These are phyloP conservation scores for Xylariaceae sp. DNA, from an alignment of 2,329 filamentous ascomycete genomes.

Conservation along the genomic window DNA sequence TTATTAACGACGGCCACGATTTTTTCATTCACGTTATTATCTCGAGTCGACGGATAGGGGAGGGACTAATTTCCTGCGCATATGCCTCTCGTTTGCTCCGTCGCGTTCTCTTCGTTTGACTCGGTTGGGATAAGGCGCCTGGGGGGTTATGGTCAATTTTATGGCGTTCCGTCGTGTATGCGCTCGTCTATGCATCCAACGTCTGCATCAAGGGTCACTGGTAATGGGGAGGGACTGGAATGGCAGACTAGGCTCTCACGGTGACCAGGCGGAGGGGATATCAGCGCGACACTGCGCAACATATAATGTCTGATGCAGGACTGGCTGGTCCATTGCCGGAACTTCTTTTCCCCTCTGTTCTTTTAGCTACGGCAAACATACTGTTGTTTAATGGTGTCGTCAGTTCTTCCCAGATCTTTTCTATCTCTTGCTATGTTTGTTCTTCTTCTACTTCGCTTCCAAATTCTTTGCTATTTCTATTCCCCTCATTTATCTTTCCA, in stretches of 20 bases:
- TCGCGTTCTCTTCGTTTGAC: slow-evolving; percentile 25
- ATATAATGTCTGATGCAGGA: slow-evolving; percentile 38
- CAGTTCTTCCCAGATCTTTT: slow-evolving; percentile 17
- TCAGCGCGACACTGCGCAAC: slow-evolving; percentile 30
- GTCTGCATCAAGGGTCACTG: slow-evolving; percentile 34
- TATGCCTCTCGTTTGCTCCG: slow-evolving; percentile 39
- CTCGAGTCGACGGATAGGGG: slow-evolving; percentile 24
- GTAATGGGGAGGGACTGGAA: slow-evolving; percentile 30
- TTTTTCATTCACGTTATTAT: slow-evolving; percentile 35
- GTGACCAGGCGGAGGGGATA: slow-evolving; percentile 29
- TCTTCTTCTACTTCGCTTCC: neutral
- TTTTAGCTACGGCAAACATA: slow-evolving; percentile 43
- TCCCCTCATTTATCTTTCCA: slow-evolving; percentile 18
- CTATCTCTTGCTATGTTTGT: neutral
- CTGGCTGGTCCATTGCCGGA: slow-evolving; percentile 36
- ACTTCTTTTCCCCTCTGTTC: slow-evolving; percentile 42
- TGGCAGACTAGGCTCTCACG: slow-evolving; percentile 31
- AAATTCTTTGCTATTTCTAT: slow-evolving; percentile 13
- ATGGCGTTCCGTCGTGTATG: slow-evolving; percentile 30
- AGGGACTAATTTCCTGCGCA: slow-evolving; percentile 39
- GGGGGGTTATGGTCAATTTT: slow-evolving; percentile 24
- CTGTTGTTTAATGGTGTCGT: slow-evolving; percentile 37
- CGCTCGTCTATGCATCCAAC: slow-evolving; percentile 31
- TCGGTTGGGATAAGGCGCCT: slow-evolving; percentile 30
- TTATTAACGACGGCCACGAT: slow-evolving; percentile 46